These are phyloP conservation scores for Sclerotinia trifoliorum DNA, from an alignment of 2,329 filamentous ascomycete genomes.

Conservation along the genomic window DNA sequence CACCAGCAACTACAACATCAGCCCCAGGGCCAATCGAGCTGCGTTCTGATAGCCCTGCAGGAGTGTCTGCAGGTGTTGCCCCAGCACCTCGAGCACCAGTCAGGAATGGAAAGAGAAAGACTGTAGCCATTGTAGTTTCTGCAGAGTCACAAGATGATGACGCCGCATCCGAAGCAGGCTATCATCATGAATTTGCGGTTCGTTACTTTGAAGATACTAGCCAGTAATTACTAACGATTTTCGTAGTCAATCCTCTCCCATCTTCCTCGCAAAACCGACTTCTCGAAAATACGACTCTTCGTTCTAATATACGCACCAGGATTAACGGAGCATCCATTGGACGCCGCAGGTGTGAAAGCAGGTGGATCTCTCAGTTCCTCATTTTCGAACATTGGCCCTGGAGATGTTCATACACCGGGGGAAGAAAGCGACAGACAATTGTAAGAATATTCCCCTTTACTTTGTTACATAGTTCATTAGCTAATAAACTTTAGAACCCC, in stretches of 20 bases:
- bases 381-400: slow-evolving; percentile 79
- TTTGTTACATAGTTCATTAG: background rate
- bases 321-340: slow-evolving; percentile 64
- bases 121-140: slow-evolving; percentile 84
- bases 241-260: slow-evolving; percentile 80
- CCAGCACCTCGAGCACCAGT: slow-evolving; percentile 28
- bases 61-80: slow-evolving; percentile 32
- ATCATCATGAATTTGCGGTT: slow-evolving; percentile 81
- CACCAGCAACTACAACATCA: slow-evolving; percentile 38
- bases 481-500: slow-evolving; percentile 11
- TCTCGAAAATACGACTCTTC: slow-evolving; percentile 73
- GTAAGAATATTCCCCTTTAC: slow-evolving; percentile 42
- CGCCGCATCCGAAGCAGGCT: slow-evolving; percentile 57
- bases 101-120: slow-evolving; percentile 55
- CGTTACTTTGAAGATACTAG: slow-evolving; percentile 41
- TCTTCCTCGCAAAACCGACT: slow-evolving; percentile 75
- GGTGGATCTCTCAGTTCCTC: slow-evolving; percentile 72
- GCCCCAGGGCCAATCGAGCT: slow-evolving; percentile 31
- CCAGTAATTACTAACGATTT: slow-evolving; percentile 24
- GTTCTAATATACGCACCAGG: slow-evolving; percentile 85
- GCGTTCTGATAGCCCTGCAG: slow-evolving; percentile 31
- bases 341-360: slow-evolving; percentile 54
- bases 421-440: slow-evolving; percentile 61
- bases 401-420: slow-evolving; percentile 66
- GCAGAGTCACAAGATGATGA: slow-evolving; percentile 65